phyloP scores from a whole-genome alignment of 2,329 filamentous ascomycete genomes.

The Nemania serpens region DNA sequence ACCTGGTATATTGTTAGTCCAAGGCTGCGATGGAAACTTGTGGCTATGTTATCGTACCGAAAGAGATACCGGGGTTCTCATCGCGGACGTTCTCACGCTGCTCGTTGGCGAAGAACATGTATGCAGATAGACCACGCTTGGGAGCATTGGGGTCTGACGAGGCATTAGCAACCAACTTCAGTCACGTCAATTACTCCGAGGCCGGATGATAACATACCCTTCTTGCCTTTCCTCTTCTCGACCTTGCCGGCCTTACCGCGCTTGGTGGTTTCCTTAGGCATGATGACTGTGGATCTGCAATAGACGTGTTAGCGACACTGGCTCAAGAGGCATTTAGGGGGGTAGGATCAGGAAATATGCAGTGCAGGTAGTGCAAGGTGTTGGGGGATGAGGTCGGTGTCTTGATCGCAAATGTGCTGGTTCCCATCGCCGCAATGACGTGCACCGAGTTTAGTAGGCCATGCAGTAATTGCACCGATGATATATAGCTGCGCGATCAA shows the following conservation, averaged over 20 bases:
- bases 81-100: conserved; percentile 97
- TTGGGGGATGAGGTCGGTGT: too few relatives aligned
- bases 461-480: conserved; percentile 13
- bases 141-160: conserved; percentile 87
- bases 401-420: neutral
- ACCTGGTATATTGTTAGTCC: conserved; percentile 53
- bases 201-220: conserved; percentile 53
- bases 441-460: neutral
- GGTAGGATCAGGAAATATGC: neutral
- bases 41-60: conserved; percentile 66
- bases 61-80: conserved; percentile 96
- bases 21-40: neutral
- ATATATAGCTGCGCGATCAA: conserved; percentile 19
- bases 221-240: conserved; percentile 62
- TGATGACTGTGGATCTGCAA: conserved; percentile 47
- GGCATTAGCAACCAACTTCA: conserved; percentile 16
- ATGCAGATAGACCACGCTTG: conserved; percentile 98
- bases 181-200: neutral
- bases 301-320: conserved; percentile 10
- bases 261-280: conserved; percentile 65
- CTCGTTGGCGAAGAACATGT: conserved; percentile 99
- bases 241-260: conserved; percentile 56
- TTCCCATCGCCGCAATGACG: neutral
- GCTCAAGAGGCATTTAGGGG: too few relatives aligned
- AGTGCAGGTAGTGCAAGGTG: neutral